phyloP scores from a whole-genome alignment of 2,329 filamentous ascomycete genomes.

The Rhytidhysteron rufulum region DNA sequence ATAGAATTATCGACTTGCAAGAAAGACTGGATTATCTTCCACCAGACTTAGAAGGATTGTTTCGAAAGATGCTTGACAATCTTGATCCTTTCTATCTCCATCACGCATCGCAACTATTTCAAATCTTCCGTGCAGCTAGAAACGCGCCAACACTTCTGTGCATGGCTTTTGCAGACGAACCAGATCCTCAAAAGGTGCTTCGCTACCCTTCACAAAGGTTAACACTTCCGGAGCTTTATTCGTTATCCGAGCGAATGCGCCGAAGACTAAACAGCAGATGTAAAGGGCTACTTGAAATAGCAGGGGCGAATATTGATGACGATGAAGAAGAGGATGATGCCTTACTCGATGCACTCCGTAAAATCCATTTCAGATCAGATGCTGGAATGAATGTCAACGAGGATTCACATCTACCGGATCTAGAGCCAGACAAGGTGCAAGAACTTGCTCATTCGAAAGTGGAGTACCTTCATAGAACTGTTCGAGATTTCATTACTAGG shows the following conservation, averaged over 20 bases:
- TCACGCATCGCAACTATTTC: constrained; percentile 12
- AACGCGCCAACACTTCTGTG: constrained; percentile 5
- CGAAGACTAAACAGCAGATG: constrained; percentile 9
- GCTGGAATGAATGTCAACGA: too few relatives aligned
- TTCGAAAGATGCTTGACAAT: constrained; percentile 9
- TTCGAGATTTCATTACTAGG: too few relatives aligned
- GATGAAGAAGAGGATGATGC: too few relatives aligned
- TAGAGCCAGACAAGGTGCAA: too few relatives aligned
- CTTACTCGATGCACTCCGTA: too few relatives aligned
- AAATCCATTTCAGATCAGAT: not conserved
- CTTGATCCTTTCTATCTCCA: constrained; percentile 6
- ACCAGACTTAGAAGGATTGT: constrained; percentile 10
- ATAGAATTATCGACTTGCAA: constrained; percentile 8
- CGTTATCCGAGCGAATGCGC: not conserved
- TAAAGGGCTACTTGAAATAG: constrained; percentile 12
- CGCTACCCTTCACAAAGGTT: constrained; percentile 2
- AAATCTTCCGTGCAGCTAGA: constrained; percentile 7
- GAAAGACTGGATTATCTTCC: constrained; percentile 9
- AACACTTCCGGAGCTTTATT: not conserved
- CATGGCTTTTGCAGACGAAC: constrained; percentile 13
- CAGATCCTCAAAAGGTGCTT: constrained; percentile 4
- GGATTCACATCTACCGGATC: too few relatives aligned
- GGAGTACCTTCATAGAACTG: constrained; percentile 8
- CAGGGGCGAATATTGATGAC: too few relatives aligned
- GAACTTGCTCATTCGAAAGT: too few relatives aligned